Base-by-base conservation (phyloP, 192 early-diverging fungal genomes). In the Rhizoclosmatium globosum region DNA sequence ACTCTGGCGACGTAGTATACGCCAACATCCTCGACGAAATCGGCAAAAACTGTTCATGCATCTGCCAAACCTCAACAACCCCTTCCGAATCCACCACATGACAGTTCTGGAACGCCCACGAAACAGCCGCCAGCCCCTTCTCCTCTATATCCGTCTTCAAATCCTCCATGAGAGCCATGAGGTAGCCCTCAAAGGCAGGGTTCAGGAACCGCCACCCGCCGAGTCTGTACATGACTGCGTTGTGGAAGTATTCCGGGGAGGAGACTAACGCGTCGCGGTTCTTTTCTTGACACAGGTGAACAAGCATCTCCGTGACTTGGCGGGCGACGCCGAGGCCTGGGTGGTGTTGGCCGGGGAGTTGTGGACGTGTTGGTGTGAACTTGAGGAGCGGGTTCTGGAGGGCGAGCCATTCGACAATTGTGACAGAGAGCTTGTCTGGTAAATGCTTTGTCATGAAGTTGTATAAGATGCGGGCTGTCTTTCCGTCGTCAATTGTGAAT, bases 151-250 rank as follows among this genome's bases (percentile, higher is more conserved):
- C 74, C 17, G 46, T n/a, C 42, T 42, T 44, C 57, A 72, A 42
- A 58, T 78, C 72, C 61, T 38, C 43, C 46, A 60, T 15, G 7
- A 78, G 41, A 23, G 77, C 77, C 7, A 21, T 3, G 42, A 78
- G 15, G 58, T 78, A 78, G 7, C 77, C 77, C 47, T 78, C 66
- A 57, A 78, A 78, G 17, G 77, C 77, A 9, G 77, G 77, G 46
- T 78, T 78, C 45, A 78, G 17, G 44, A 78, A 78, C 7, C 19
- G 23, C 77, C 77, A 78, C 15, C 72, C 72, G 38, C 11, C 48
- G 2, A 41, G 13, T 50, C 43, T 62, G 74, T 78, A 71, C 15
- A 78, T 39, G 23, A 74, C 58, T 2, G 77, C 77, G 47, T 78
- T 78, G 44, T 70, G 72, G 41, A 78, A 78, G 48, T 78, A 62